These are phyloP conservation scores for Cladorrhinum sp. DNA, from an alignment of 2,329 filamentous ascomycete species.

Conservation along the genomic window DNA sequence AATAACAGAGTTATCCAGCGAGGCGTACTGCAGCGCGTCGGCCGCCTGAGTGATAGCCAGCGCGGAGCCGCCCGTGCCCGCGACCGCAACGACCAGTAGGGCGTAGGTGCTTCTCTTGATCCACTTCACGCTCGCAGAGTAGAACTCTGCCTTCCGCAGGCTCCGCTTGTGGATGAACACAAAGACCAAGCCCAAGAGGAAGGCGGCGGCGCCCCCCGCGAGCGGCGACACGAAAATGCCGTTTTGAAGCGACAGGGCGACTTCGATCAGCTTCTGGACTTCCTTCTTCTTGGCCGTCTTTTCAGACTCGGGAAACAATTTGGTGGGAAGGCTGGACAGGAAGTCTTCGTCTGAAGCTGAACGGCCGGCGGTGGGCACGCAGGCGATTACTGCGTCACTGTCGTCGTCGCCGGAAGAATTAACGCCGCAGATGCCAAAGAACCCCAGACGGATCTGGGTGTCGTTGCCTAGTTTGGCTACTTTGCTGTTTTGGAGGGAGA, in stretches of 20 bases:
- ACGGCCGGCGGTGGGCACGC: slow-evolving; percentile 20
- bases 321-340: slow-evolving; percentile 23
- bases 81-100: slow-evolving; percentile 21
- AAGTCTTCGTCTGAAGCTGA: no score
- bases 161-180: slow-evolving; percentile 23
- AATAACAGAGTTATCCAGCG: slow-evolving; percentile 14
- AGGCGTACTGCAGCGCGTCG: slow-evolving; percentile 22
- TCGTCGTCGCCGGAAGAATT: slow-evolving; percentile 19
- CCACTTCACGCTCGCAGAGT: slow-evolving; percentile 10
- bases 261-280: slow-evolving; percentile 20
- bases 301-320: slow-evolving; percentile 4
- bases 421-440: slow-evolving; percentile 29
- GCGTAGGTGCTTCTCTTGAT: slow-evolving; percentile 22
- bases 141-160: slow-evolving; percentile 2
- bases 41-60: slow-evolving; percentile 25
- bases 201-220: slow-evolving; percentile 22
- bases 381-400: slow-evolving; percentile 20
- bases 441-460: slow-evolving; percentile 27
- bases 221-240: slow-evolving; percentile 25
- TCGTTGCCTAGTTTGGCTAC: slow-evolving; percentile 12
- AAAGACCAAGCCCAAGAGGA: slow-evolving; percentile 19
- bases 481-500: slow-evolving; percentile 22
- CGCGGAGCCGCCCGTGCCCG: slow-evolving; percentile 21
- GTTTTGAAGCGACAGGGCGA: slow-evolving; percentile 25
- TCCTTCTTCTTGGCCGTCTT: slow-evolving; percentile 2